phyloP scores from a whole-genome alignment of 352 stramenopile genomes.

The Phytophthora multivora region DNA sequence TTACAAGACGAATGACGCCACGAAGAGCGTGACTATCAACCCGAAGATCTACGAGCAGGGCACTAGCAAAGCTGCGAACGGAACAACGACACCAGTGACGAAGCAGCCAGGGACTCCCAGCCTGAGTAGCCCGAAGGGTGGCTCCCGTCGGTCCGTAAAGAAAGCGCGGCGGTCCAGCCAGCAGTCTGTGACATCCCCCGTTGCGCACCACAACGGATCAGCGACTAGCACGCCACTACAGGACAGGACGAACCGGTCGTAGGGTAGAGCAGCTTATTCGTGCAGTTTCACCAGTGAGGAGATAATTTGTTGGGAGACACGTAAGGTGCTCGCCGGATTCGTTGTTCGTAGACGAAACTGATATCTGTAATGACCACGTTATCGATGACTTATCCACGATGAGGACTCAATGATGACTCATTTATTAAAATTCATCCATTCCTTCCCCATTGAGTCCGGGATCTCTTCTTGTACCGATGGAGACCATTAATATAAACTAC shows the following conservation, averaged over 20 bases:
- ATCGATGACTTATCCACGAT: too few relatives aligned
- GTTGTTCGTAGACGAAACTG: conserved; percentile 1
- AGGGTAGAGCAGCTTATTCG: conserved; percentile 16
- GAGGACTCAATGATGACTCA: too few relatives aligned
- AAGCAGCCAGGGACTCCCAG: conserved; percentile 29
- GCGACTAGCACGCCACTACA: conserved; percentile 36
- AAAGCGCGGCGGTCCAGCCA: conserved; percentile 42
- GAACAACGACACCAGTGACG: conserved; percentile 18
- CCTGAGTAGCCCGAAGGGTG: conserved; percentile 30
- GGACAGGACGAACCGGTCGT: conserved; percentile 49
- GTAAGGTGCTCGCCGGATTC: too few relatives aligned
- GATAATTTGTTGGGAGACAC: conserved; percentile 2
- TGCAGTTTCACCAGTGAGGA: conserved; percentile 12
- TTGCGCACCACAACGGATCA: conserved; percentile 16
- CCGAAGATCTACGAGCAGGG: conserved; percentile 87
- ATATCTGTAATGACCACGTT: neutral
- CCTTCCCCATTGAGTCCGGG: too few relatives aligned
- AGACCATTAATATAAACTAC: too few relatives aligned
- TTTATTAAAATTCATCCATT: too few relatives aligned
- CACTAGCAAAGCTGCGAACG: conserved; percentile 18
- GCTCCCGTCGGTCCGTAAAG: conserved; percentile 29
- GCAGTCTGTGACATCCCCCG: conserved; percentile 29
- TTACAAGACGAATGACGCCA: conserved; percentile 99
- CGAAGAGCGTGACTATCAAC: conserved; percentile 99
- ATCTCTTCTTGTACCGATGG: too few relatives aligned